These are phyloP conservation scores for Nakazawaea siamensis DNA, from an alignment of 805 yeast species.

Conservation along the genomic window DNA sequence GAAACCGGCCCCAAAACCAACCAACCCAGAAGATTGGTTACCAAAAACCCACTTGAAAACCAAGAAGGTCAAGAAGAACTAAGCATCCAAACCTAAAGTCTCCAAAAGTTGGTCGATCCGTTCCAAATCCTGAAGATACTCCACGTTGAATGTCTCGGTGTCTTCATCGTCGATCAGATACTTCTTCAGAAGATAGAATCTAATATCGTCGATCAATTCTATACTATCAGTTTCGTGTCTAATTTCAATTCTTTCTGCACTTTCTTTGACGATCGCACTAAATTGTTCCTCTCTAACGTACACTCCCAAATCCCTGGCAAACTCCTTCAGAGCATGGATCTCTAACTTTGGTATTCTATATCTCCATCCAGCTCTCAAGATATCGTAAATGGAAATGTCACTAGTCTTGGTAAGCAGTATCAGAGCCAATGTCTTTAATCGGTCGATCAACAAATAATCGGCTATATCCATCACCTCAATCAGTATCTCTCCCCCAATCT, in stretches of 20 bases:
- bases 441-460: constrained; percentile 51
- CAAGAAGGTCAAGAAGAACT: constrained; percentile 14
- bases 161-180: constrained; percentile 19
- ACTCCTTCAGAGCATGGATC: constrained; percentile 46
- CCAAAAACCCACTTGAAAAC: constrained; percentile 44
- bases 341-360: constrained; percentile 59
- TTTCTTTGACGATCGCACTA: constrained; percentile 27
- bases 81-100: constrained; percentile 34
- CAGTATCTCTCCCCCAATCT: constrained; percentile 39
- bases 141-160: constrained; percentile 2
- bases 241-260: constrained; percentile 43
- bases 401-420: constrained; percentile 29
- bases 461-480: constrained; percentile 52
- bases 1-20: constrained; percentile 22
- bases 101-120: constrained; percentile 31
- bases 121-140: constrained; percentile 28
- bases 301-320: constrained; percentile 40
- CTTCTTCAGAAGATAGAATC: constrained; percentile 46
- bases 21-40: constrained; percentile 42
- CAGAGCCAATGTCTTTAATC: constrained; percentile 59
- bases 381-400: constrained; percentile 37
- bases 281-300: constrained; percentile 32
- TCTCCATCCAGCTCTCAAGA: constrained; percentile 61
- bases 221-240: constrained; percentile 75
- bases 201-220: constrained; percentile 70